Percentiles rank a stretch among this genome's conserved stretches.
phyloP scores from a whole-genome alignment of 345 rosid genomes.

The Eucalyptus victrix region DNA sequence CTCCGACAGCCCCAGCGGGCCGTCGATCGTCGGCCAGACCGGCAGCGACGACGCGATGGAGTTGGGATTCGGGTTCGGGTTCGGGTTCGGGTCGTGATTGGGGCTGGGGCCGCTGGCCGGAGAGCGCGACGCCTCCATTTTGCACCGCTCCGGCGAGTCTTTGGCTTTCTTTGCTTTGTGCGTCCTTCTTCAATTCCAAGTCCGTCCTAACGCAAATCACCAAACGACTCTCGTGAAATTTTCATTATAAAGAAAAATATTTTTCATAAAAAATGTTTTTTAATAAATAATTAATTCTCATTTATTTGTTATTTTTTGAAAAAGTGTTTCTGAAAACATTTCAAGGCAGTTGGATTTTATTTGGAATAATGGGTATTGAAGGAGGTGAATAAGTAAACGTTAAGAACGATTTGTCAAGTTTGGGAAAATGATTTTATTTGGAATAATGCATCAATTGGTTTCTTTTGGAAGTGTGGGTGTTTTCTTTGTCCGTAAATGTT shows the following conservation, averaged over 20 bases:
- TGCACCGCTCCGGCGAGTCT: not conserved
- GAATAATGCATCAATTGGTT: not conserved
- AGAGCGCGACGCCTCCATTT: constrained; percentile 50
- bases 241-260: not conserved
- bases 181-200: not conserved
- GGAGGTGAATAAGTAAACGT: not conserved
- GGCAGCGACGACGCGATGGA: constrained; percentile 38
- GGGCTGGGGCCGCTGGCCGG: constrained; percentile 1
- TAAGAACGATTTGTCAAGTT: no score
- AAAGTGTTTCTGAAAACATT: not conserved
- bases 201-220: not conserved
- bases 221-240: not conserved
- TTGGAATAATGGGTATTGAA: no score
- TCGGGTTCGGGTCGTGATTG: constrained; percentile 5
- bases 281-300: not conserved
- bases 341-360: not conserved
- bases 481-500: no score
- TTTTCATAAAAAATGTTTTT: not conserved
- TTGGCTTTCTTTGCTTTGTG: not conserved
- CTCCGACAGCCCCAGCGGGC: constrained; percentile 75
- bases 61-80: not conserved
- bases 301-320: not conserved
- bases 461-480: not conserved
- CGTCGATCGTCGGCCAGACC: constrained; percentile 89
- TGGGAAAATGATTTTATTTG: no score